These are phyloP conservation scores for Pezicula rhizophila DNA, from an alignment of 2,329 filamentous ascomycete species.

Conservation along the genomic window DNA sequence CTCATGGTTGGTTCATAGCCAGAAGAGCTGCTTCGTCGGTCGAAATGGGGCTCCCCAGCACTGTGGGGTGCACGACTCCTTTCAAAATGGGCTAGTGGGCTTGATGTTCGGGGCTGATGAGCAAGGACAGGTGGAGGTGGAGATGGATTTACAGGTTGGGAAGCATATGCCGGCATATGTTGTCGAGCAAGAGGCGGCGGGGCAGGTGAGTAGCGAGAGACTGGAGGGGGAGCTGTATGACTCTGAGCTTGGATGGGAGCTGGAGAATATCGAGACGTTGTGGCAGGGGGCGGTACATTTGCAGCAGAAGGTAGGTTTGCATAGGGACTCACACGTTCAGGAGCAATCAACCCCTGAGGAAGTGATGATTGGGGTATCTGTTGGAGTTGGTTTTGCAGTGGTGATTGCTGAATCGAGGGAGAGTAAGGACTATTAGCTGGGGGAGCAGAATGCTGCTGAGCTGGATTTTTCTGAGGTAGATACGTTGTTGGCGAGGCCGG, in stretches of 20 bases:
- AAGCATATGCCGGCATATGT: conserved; percentile 15
- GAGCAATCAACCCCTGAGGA: conserved; percentile 23
- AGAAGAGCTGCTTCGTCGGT: conserved; percentile 45
- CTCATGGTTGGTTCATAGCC: conserved; percentile 48
- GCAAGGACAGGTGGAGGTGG: conserved; percentile 41
- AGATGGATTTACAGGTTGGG: conserved; percentile 27
- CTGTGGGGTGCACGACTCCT: conserved; percentile 20
- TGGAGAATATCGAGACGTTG: conserved; percentile 54
- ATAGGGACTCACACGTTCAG: conserved; percentile 26
- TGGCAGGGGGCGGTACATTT: conserved; percentile 3
- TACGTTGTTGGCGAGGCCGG: conserved; percentile 16
- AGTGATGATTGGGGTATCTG: conserved; percentile 10
- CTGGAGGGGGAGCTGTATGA: conserved; percentile 33
- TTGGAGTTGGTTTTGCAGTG: conserved; percentile 10
- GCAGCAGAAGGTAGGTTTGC: conserved; percentile 20
- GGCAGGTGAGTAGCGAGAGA: conserved; percentile 36
- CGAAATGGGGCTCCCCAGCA: conserved; percentile 34
- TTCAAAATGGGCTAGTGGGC: conserved; percentile 60
- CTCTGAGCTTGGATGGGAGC: conserved; percentile 36
- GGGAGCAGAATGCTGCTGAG: conserved; percentile 12
- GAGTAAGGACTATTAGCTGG: conserved; percentile 16
- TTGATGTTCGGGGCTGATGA: conserved; percentile 59
- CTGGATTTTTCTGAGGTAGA: neutral
- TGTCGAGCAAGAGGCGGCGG: conserved; percentile 27
- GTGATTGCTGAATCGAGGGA: conserved; percentile 7